Percentiles rank a stretch among this genome's conserved stretches.
Evolutionary conservation across 2,329 filamentous ascomycete species (phyloP).

Genomic region (Didymella pomorum): DNA sequence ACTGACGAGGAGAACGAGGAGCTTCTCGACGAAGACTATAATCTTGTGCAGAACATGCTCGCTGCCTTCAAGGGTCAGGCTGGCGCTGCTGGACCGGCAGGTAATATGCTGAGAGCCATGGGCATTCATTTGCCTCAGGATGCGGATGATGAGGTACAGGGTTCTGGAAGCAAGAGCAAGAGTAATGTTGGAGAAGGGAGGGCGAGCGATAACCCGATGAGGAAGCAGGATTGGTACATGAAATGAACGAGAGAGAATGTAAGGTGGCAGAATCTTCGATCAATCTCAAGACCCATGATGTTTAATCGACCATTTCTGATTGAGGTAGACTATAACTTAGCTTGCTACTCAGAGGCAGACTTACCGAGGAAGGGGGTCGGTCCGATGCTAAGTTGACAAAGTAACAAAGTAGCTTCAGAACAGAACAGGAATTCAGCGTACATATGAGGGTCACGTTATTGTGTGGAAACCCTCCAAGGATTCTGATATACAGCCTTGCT

Average conservation of each 20-base stretch:
- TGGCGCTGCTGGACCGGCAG: slow-evolving; percentile 83
- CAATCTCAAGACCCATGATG: background rate
- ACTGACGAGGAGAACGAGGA: slow-evolving; percentile 59
- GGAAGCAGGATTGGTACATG: slow-evolving; percentile 21
- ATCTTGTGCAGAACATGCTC: slow-evolving; percentile 86
- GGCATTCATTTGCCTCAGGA: slow-evolving; percentile 82
- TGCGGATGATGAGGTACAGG: slow-evolving; percentile 63
- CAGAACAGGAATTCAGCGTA: background rate
- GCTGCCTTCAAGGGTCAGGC: slow-evolving; percentile 92
- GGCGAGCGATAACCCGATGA: slow-evolving; percentile 17
- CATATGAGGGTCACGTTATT: background rate
- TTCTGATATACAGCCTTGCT: background rate
- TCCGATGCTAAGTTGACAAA: background rate
- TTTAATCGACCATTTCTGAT: background rate
- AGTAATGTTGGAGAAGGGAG: slow-evolving; percentile 13
- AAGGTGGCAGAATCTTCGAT: background rate
- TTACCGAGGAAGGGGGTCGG: background rate
- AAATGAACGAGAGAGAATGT: background rate
- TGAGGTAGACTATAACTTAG: background rate
- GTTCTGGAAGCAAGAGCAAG: background rate
- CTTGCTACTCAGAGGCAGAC: too few relatives aligned
- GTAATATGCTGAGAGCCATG: slow-evolving; percentile 88
- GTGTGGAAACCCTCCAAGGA: background rate
- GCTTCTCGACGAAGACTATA: slow-evolving; percentile 78
- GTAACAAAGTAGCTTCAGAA: background rate